phyloP scores from a whole-genome alignment of 257 asterid genomes.

The Solanum verrucosum region DNA sequence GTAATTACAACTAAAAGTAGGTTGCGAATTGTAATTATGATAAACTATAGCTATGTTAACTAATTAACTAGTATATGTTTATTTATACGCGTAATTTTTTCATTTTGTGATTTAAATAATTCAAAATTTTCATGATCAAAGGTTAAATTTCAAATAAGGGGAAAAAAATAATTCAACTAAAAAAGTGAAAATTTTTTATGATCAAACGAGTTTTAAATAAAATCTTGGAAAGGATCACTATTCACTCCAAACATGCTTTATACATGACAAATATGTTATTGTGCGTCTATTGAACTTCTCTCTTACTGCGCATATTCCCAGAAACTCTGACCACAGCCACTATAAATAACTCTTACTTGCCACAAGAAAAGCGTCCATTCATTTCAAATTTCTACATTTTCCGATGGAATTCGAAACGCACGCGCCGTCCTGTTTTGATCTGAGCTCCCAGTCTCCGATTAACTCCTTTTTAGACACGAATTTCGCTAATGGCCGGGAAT shows the following conservation, averaged over 20 bases:
- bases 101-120: too few relatives aligned
- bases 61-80: too few relatives aligned
- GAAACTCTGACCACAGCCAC: neutral
- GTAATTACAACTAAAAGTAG: too few relatives aligned
- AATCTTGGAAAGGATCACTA: neutral
- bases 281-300: neutral
- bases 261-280: neutral
- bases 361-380: neutral
- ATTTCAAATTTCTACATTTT: neutral
- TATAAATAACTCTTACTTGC: neutral
- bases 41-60: too few relatives aligned
- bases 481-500: neutral
- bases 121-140: too few relatives aligned
- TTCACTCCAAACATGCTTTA: neutral
- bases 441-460: conserved; percentile 12
- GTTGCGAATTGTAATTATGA: too few relatives aligned
- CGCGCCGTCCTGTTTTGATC: conserved; percentile 31
- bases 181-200: neutral
- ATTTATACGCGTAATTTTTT: too few relatives aligned
- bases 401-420: conserved; percentile 56
- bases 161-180: too few relatives aligned
- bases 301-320: neutral
- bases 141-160: too few relatives aligned
- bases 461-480: conserved; percentile 5
- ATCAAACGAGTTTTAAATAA: too few relatives aligned